Evolutionary conservation across 2,329 filamentous ascomycete genomes (phyloP), one percentile per base, ranked within the genome.

Genomic region (Hypomyces perniciosus): DNA sequence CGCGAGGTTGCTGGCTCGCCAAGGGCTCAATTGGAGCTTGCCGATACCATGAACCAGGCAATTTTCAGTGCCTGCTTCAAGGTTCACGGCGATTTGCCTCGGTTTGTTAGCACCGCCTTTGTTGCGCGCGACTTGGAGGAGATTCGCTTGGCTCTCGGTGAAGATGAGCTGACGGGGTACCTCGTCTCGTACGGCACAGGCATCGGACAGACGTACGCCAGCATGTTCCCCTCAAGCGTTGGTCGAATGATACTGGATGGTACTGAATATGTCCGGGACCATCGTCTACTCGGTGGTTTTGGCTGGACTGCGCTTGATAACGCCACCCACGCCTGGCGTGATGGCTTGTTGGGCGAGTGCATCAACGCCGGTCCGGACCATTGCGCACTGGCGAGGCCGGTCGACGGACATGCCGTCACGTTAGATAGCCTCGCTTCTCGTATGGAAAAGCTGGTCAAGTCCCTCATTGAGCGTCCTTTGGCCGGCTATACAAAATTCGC

Each of bases 111-210:
- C 35, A 79, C 75, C 0, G 67, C 72, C 0, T 68, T 72, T 20
- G 74, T 77, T 8, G 72, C 73, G 5, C 71, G 72, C 4, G 75
- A 79, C 52, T 48, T 78, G 45, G 75, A 78, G 45, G 65, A 73
- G 59, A 77, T 78, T 40, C 69, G 75, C 10, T 68, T 66, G 26
- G 69, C 70, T 0, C 62, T 77, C 0, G 68, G 61, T 5, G 75
- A 78, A 56, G 69, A 72, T 4, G 70, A 75, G 48, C 51, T 78
- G 52, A 77, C 74, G 2, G 74, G 71, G 0, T 76, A 77, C 46
- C 62, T 78, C 12, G 71, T 77, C 31, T 76, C 72, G 53, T 79
- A 79, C 51, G 76, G 76, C 13, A 78, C 75, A 0, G 73, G 71
- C 4, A 77, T 79, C 42, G 76, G 73, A 0, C 75, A 78, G 59